A percentile compares a stretch with the other conserved stretches of the same genome.
Conservation (phyloP, 176 grass and related monocot genomes). For the Avena atlantica region DNA sequence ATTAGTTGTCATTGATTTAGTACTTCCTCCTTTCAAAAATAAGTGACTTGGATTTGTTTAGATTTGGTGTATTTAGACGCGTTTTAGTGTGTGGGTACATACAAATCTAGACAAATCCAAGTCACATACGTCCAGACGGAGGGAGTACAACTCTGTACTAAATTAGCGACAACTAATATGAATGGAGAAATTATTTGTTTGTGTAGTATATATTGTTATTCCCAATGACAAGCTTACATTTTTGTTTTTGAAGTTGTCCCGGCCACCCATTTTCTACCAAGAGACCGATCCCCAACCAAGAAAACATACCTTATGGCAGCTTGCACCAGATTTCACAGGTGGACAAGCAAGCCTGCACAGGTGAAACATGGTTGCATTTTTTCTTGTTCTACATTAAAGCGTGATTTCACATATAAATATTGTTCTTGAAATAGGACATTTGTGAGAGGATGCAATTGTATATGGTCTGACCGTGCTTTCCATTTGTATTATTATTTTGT, state of each 20-base stretch:
- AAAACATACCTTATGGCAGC: slow-evolving; percentile 85
- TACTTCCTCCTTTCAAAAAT: too few species aligned
- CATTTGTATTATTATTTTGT: not conserved
- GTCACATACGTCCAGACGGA: too few species aligned
- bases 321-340: slow-evolving; percentile 78
- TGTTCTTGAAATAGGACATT: not conserved
- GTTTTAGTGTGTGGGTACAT: too few species aligned
- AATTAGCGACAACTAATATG: too few species aligned
- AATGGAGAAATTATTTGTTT: not conserved
- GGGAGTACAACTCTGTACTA: too few species aligned
- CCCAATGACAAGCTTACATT: slow-evolving; percentile 9
- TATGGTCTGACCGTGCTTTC: not conserved
- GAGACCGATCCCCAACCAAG: slow-evolving; percentile 90
- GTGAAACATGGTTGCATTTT: slow-evolving; percentile 41
- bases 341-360: slow-evolving; percentile 70
- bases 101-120: too few species aligned
- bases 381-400: not conserved
- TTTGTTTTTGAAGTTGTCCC: slow-evolving; percentile 68
- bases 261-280: slow-evolving; percentile 76
- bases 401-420: not conserved
- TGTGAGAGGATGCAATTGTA: not conserved
- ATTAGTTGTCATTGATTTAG: too few species aligned
- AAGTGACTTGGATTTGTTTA: too few species aligned
- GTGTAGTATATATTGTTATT: slow-evolving; percentile 15
- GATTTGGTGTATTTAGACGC: too few species aligned